These are phyloP conservation scores for Breynia disticha DNA, from an alignment of 441 rosid genomes.

Conservation along the genomic window DNA sequence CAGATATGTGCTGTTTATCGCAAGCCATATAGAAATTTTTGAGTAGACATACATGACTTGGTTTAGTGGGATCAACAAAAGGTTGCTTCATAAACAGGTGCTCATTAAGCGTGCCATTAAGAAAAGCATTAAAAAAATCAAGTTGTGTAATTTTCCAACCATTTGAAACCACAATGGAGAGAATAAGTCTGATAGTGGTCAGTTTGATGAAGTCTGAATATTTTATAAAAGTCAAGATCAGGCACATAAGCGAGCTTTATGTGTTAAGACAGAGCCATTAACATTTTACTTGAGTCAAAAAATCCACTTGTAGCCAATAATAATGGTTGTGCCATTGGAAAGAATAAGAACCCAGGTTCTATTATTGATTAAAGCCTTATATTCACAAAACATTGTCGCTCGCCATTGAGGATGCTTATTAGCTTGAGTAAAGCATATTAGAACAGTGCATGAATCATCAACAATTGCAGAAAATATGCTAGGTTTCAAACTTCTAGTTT, in stretches of 20 bases:
- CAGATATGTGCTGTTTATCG: not conserved
- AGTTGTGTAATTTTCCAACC: not conserved
- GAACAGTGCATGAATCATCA: not conserved
- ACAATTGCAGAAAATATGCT: too few species aligned
- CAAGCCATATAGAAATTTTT: not conserved
- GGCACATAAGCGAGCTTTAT: not conserved
- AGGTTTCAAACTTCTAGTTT: not conserved
- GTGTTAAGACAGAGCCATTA: not conserved
- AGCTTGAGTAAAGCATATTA: not conserved
- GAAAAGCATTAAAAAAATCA: not conserved
- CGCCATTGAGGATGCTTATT: not conserved
- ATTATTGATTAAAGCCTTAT: not conserved
- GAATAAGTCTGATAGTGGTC: not conserved
- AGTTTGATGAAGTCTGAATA: not conserved
- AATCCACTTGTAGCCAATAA: not conserved
- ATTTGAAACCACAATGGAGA: not conserved
- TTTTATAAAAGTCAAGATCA: not conserved
- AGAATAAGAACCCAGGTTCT: slow-evolving; percentile 1
- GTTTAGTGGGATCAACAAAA: not conserved
- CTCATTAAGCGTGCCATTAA: not conserved
- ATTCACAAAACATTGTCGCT: not conserved
- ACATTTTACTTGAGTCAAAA: not conserved
- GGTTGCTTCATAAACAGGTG: not conserved
- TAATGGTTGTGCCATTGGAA: not conserved
- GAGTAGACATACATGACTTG: not conserved